These are phyloP conservation scores for Puccinia horiana DNA, from an alignment of 1,284 basidiomycete species.

Conservation along the genomic window DNA sequence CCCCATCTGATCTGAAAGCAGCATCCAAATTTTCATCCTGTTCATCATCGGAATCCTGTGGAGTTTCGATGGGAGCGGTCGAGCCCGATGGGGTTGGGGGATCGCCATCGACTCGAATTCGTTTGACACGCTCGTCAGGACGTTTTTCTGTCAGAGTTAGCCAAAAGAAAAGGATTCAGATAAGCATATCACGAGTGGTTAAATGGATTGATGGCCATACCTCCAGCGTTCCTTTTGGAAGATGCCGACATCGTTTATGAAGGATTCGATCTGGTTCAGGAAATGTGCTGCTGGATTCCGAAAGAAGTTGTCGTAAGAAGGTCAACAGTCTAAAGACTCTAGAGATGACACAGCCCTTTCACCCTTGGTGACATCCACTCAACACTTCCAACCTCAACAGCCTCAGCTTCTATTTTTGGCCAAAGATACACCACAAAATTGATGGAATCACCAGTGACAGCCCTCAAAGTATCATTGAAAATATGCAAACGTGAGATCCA, in stretches of 20 bases:
- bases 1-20: constrained; percentile 40
- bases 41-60: constrained; percentile 23
- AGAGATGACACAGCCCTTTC: background rate
- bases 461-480: too few relatives aligned
- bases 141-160: background rate
- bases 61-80: background rate
- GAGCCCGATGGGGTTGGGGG: background rate
- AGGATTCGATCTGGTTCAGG: background rate
- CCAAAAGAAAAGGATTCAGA: too few relatives aligned
- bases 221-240: background rate
- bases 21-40: constrained; percentile 46
- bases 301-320: background rate
- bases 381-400: background rate
- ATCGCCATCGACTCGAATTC: background rate
- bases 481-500: too few relatives aligned
- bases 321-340: too few relatives aligned
- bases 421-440: too few relatives aligned
- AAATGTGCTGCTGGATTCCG: background rate
- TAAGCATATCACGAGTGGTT: too few relatives aligned
- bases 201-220: too few relatives aligned
- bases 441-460: too few relatives aligned
- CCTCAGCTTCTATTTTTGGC: too few relatives aligned
- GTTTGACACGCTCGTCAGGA: background rate
- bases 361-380: background rate
- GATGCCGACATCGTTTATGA: background rate